Conservation (phyloP, 305 asterid genomes). For the Coffea humblotiana region DNA sequence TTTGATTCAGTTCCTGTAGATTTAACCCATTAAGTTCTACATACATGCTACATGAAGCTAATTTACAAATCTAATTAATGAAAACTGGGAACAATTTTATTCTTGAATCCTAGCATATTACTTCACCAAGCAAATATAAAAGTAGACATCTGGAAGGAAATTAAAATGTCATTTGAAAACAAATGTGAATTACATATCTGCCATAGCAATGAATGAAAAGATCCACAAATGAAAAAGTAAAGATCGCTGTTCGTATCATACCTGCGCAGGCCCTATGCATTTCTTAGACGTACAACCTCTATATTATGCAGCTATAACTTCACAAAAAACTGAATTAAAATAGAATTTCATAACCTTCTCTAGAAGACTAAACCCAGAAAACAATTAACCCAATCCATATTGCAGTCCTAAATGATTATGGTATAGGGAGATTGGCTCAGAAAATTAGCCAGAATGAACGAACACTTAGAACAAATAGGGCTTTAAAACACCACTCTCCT, state of each 20-base stretch:
- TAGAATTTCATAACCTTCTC: neutral
- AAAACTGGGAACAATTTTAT: neutral
- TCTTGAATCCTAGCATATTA: neutral
- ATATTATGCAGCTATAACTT: too few species aligned
- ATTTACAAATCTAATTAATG: neutral
- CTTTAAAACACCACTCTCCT: neutral
- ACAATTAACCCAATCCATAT: neutral
- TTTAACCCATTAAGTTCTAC: slow-evolving; percentile 5
- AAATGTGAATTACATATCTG: neutral
- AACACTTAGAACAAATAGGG: neutral
- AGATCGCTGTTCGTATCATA: neutral
- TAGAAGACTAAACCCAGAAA: neutral
- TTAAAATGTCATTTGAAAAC: neutral
- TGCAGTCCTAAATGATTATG: neutral
- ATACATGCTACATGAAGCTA: slow-evolving; percentile 6
- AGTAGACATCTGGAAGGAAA: neutral
- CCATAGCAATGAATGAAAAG: neutral
- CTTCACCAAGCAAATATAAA: neutral
- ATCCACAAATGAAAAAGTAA: neutral
- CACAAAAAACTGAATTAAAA: too few species aligned
- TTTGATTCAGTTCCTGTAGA: slow-evolving; percentile 85
- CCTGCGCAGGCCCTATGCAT: neutral
- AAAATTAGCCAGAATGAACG: too few species aligned
- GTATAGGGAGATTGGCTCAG: neutral
- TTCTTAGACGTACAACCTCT: neutral